Evolutionary conservation across 1,284 basidiomycete genomes (phyloP), one percentile per base, ranked within the genome.

Genomic region (Naganishia cerealis): DNA sequence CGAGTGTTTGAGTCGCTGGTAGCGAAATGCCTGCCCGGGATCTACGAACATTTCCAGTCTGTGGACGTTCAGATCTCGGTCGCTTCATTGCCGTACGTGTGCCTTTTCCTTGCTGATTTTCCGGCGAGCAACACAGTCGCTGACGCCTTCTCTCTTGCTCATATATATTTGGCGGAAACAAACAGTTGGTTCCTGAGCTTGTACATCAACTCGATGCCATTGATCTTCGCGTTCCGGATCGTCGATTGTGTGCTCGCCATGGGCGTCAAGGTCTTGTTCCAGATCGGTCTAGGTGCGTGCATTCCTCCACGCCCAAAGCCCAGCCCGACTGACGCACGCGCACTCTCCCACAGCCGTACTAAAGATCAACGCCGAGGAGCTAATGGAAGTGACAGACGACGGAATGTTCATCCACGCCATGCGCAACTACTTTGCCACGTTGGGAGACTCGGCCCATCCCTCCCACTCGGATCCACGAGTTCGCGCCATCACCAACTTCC

Each of bases 161-260:
- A 50, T 50, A 21, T 52, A 18, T n/a, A 57, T 58, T 26, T 16
- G 29, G 21, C n/a, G 9, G 21, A 13, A 50, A 21, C 9, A 21
- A 29, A 21, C 40, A 80, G 78, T 3, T 99, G 96, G 96, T 99
- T 99, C 84, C 82, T 99, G 74, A 93, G 91, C 77, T 82, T 95
- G 87, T 94, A 79, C 79, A 98, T 99, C 82, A 98, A 98, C 82
- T 95, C 92, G 75, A 97, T 99, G 93, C 96, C 96, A 0, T 91
- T 99, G 87, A 89, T 99, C 57, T 99, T 99, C 77, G 95, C 96
- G 0, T 99, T 98, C 84, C 87, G 96, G 56, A 94, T 99, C 76
- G 92, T 97, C 2, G 96, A 99, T 79, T 99, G 96, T 80, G 96
- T 99, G 81, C 91, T 99, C 83, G 94, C 94, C 72, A 98, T 97